Percentiles rank a stretch among this genome's conserved stretches.
Evolutionary conservation across 495 filamentous ascomycete genomes (phyloP).

Genomic region (Amniculicola lignicola): DNA sequence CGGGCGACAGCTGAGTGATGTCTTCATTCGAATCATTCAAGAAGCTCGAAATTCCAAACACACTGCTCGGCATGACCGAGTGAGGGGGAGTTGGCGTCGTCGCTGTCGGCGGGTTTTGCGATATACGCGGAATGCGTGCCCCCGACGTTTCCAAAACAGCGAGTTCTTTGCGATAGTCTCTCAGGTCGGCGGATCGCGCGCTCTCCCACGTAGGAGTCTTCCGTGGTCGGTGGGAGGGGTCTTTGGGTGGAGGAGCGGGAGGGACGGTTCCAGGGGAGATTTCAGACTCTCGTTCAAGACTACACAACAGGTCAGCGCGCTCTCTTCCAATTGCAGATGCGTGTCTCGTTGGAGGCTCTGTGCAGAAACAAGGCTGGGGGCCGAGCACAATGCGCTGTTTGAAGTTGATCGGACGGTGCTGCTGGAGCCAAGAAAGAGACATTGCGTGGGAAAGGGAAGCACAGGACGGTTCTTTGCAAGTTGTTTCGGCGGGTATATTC

Average conservation of each 20-base stretch:
- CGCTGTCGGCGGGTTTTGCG: constrained; percentile 53
- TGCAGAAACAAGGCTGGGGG: constrained; percentile 18
- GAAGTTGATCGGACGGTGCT: too few species aligned
- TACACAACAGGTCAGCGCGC: constrained; percentile 23
- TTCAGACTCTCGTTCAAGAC: constrained; percentile 35
- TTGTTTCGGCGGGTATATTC: neutral
- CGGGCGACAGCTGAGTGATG: constrained; percentile 62
- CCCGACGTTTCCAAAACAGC: constrained; percentile 61
- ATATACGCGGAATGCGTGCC: constrained; percentile 51
- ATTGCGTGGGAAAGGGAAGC: neutral
- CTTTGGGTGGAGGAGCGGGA: constrained; percentile 39
- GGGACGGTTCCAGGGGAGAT: constrained; percentile 44
- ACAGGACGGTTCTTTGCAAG: neutral
- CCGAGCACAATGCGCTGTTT: too few species aligned
- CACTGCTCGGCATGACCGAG: constrained; percentile 38
- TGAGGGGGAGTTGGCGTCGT: constrained; percentile 42
- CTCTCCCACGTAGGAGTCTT: constrained; percentile 43
- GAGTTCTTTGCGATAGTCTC: constrained; percentile 68
- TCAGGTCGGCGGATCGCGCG: constrained; percentile 54
- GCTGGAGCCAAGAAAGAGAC: constrained; percentile 8
- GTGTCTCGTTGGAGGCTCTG: constrained; percentile 20
- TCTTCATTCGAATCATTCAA: constrained; percentile 67
- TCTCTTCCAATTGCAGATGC: neutral
- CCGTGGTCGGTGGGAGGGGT: constrained; percentile 32
- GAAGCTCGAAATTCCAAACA: constrained; percentile 47